Percentiles rank a stretch among this genome's conserved stretches.
Conservation (phyloP, 768 basidiomycete species). For the Gautieria morchelliformis region DNA sequence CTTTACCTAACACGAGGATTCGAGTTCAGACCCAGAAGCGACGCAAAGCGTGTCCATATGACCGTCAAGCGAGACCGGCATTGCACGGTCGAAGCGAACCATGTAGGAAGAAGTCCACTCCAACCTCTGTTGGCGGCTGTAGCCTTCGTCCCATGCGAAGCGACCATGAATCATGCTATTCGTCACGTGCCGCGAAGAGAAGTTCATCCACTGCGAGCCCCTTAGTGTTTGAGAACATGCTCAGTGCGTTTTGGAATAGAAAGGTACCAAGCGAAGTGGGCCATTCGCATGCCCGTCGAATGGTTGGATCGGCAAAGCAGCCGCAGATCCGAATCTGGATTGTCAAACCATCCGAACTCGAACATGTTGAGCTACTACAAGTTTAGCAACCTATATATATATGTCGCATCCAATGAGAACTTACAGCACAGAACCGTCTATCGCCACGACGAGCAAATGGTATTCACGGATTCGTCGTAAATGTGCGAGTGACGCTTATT, state of each 20-base stretch:
- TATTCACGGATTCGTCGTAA: slow-evolving; percentile 40
- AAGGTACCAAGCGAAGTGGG: slow-evolving; percentile 38
- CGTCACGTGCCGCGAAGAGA: slow-evolving; percentile 62
- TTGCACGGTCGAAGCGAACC: slow-evolving; percentile 30
- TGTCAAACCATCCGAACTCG: slow-evolving; percentile 50
- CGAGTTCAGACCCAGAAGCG: slow-evolving; percentile 34
- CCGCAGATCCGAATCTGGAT: not conserved
- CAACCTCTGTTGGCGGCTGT: slow-evolving; percentile 15
- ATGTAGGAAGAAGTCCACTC: slow-evolving; percentile 22
- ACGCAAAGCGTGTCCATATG: slow-evolving; percentile 40
- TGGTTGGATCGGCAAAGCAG: slow-evolving; percentile 30
- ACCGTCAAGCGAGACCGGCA: slow-evolving; percentile 39
- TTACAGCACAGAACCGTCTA: slow-evolving; percentile 54
- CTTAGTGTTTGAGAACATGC: slow-evolving; percentile 25
- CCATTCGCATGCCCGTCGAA: slow-evolving; percentile 54
- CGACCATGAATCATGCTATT: slow-evolving; percentile 60
- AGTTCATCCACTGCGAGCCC: slow-evolving; percentile 54
- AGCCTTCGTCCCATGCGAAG: slow-evolving; percentile 39
- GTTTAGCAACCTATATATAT: not conserved
- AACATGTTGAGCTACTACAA: slow-evolving; percentile 42
- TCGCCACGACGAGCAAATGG: slow-evolving; percentile 46
- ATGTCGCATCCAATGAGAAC: slow-evolving; percentile 13
- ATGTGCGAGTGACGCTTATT: slow-evolving; percentile 42
- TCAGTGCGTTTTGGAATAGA: slow-evolving; percentile 3
- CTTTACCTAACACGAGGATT: slow-evolving; percentile 41